Base-by-base conservation (phyloP, 2,329 filamentous ascomycete genomes). In the Ophiocordyceps sinensis region DNA sequence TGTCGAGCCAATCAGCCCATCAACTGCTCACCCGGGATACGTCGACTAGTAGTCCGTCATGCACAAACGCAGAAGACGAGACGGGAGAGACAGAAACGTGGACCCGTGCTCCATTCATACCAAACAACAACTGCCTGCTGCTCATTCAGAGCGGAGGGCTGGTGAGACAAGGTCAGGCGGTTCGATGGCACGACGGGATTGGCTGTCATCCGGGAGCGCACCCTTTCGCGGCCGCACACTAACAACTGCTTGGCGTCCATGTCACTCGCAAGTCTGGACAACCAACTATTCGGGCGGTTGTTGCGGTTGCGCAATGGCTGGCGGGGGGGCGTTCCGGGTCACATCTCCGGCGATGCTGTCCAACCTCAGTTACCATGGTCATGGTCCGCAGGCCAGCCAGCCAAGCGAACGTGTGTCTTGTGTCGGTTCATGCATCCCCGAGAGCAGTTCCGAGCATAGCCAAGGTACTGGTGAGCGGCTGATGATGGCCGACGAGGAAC, bases 121-220 rank as follows among this genome's bases (percentile, higher is more conserved):
- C 19, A 19, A 19, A 4, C 19, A 19, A 19, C 19, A 19, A 19
- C 19, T 4, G 19, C 19, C 19, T 19, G 19, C 31, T 34, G 15
- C 34, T 15, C 3, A 17, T 9, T 7, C 17, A 23, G 17, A 15
- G n/a, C 17, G 36, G 29, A 28, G 35, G 36, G 40, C 29, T 21
- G 38, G 36, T 43, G 35, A 43, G 42, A 43, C 42, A 41, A 37
- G 42, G 42, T 43, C 42, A 43, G 28, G 42, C 38, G 42, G 28
- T 37, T 34, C 21, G 28, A n/a, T 15, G 15, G 32, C 19, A 17
- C 13, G 23, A 28, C 35, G 37, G 34, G 41, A 43, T 43, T 43
- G 38, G 41, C 19, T 19, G 21, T n/a, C 36, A n/a, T n/a, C 14
- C 17, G 28, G 28, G 35, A 37, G 35, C 26, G 28, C 36, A 38